A percentile compares a stretch with the other conserved stretches of the same genome.
Conservation (phyloP, 1,284 basidiomycete genomes). For the Pseudozyma sp. region DNA sequence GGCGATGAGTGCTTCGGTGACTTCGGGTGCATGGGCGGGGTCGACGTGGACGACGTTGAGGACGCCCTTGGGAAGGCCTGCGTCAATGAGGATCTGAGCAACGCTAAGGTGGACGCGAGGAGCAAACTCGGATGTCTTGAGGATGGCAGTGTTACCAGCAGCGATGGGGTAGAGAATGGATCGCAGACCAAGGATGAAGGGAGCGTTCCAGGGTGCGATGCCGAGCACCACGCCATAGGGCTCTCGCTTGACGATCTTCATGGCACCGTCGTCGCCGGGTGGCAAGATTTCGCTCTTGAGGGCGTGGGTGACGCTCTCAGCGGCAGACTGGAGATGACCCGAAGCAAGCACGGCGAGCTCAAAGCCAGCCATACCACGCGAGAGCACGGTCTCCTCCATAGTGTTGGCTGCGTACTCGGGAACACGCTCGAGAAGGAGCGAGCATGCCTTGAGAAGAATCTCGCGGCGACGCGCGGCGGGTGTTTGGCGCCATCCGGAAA, state of each 20-base stretch:
- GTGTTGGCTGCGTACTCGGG: constrained; percentile 38
- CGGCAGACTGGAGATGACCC: constrained; percentile 24
- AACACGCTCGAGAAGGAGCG: constrained; percentile 21
- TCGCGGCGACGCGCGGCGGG: constrained; percentile 37
- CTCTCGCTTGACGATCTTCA: constrained; percentile 50
- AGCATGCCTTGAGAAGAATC: constrained; percentile 40
- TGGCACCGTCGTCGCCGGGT: constrained; percentile 26
- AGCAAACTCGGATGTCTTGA: constrained; percentile 75
- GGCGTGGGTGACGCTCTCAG: constrained; percentile 31
- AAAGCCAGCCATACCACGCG: constrained; percentile 48
- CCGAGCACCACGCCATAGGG: constrained; percentile 49
- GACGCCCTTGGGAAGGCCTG: constrained; percentile 76
- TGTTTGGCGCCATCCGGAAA: constrained; percentile 46
- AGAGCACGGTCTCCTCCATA: constrained; percentile 44
- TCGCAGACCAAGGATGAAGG: constrained; percentile 68
- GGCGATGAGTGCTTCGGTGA: constrained; percentile 74
- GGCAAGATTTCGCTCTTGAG: constrained; percentile 46
- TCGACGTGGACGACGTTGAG: constrained; percentile 75
- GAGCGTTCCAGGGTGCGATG: constrained; percentile 65
- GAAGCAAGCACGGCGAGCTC: constrained; percentile 46
- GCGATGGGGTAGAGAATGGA: constrained; percentile 74
- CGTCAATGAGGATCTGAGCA: constrained; percentile 72
- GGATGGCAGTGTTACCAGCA: constrained; percentile 76
- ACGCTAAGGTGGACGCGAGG: constrained; percentile 73
- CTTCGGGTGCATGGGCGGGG: constrained; percentile 71